Evolutionary conservation across 441 rosid species (phyloP).

Genomic region (Euphorbia schlechtendalii): DNA sequence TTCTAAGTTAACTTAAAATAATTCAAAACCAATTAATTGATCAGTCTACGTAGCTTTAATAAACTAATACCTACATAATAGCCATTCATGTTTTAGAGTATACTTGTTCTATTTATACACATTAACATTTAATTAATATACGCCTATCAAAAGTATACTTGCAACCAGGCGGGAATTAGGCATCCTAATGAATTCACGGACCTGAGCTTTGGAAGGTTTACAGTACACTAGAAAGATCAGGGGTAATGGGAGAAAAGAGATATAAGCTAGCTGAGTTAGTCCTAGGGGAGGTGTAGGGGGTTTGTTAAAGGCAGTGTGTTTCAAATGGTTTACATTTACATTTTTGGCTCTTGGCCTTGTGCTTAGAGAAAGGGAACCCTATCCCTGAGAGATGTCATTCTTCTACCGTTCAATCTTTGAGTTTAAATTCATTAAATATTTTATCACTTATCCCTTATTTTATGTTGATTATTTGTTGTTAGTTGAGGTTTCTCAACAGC

Average conservation of each 20-base stretch:
- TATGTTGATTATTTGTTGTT: no score
- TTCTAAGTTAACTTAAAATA: no score
- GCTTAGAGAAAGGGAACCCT: neutral
- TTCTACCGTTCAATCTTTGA: neutral
- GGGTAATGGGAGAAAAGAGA: neutral
- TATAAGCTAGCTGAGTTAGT: neutral
- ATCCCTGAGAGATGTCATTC: neutral
- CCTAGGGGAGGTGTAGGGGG: neutral
- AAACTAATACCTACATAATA: no score
- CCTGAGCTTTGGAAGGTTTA: neutral
- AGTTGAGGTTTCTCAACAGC: no score
- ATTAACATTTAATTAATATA: no score
- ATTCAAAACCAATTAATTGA: no score
- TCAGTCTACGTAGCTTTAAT: no score
- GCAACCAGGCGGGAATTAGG: no score
- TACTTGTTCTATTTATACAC: no score
- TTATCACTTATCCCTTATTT: neutral
- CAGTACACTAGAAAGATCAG: neutral
- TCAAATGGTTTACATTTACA: neutral
- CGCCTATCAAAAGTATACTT: no score
- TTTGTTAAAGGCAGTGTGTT: neutral
- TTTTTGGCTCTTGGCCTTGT: neutral
- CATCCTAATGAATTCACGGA: no score
- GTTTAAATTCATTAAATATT: neutral
- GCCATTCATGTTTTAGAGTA: no score